These are phyloP conservation scores for Boletus vinaceobasis DNA, from an alignment of 768 basidiomycete species.

Conservation along the genomic window DNA sequence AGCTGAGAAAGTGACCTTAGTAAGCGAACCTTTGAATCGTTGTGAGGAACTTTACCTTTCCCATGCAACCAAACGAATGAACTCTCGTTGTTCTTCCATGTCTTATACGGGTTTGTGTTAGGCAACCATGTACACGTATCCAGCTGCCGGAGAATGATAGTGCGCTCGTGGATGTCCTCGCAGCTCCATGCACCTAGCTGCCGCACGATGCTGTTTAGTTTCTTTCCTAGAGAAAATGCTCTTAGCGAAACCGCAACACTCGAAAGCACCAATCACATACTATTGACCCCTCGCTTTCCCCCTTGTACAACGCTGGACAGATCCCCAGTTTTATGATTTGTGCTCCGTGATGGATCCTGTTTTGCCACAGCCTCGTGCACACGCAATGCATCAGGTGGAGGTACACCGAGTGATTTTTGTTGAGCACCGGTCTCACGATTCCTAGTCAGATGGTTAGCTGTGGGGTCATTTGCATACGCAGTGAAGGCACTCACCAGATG, in stretches of 20 bases:
- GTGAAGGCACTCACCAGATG: constrained; percentile 5
- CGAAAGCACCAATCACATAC: not conserved
- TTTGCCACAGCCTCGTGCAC: not conserved
- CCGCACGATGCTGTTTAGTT: not conserved
- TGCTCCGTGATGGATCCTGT: too few relatives aligned
- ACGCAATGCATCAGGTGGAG: too few relatives aligned
- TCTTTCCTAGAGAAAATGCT: not conserved
- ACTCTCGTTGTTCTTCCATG: not conserved
- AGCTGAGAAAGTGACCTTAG: not conserved
- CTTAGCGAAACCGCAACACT: too few relatives aligned
- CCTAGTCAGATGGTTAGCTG: not conserved
- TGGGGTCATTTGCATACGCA: rapidly evolving
- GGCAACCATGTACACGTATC: constrained; percentile 14
- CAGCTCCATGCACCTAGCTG: constrained; percentile 6
- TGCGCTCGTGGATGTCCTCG: not conserved
- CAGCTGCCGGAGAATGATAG: not conserved
- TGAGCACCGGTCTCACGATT: not conserved
- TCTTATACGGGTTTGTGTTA: not conserved
- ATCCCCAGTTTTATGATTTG: too few relatives aligned
- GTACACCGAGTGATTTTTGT: not conserved
- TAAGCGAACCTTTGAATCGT: too few relatives aligned
- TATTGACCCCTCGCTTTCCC: not conserved
- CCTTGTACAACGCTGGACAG: not conserved
- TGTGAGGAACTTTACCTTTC: constrained; percentile 3
- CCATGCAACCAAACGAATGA: constrained; percentile 15